Evolutionary conservation across 2,329 filamentous ascomycete species (phyloP).

Genomic region (Daldinia sp.): DNA sequence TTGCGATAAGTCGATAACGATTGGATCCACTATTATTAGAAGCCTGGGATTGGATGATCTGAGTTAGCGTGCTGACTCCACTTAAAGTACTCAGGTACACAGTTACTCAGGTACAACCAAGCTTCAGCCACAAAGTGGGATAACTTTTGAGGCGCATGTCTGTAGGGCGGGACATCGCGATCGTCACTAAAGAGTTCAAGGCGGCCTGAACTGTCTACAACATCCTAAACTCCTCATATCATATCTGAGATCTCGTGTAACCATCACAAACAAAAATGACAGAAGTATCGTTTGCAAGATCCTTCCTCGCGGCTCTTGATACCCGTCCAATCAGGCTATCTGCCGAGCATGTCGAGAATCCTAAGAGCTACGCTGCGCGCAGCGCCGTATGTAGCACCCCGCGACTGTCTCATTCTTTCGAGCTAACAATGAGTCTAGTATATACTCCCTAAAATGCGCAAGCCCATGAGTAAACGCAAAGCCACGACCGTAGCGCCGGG

Average conservation of each 20-base stretch:
- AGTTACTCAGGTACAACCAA: not conserved
- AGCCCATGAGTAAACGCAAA: constrained; percentile 59
- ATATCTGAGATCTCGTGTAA: not conserved
- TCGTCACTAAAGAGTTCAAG: constrained; percentile 26
- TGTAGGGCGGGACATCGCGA: constrained; percentile 26
- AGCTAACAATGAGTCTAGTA: constrained; percentile 58
- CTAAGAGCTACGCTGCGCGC: constrained; percentile 77
- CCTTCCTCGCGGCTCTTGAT: constrained; percentile 83
- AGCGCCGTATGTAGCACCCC: constrained; percentile 69
- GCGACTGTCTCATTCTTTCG: not conserved
- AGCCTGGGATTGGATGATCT: not conserved
- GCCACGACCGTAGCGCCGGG: constrained; percentile 57
- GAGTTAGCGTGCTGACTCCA: not conserved
- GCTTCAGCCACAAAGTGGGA: constrained; percentile 43
- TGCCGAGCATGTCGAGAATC: constrained; percentile 90
- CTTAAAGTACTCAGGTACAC: constrained; percentile 3
- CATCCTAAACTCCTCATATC: constrained; percentile 17
- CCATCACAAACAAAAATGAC: constrained; percentile 62
- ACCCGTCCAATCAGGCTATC: constrained; percentile 80
- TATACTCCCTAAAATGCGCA: constrained; percentile 74
- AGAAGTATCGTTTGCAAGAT: constrained; percentile 85
- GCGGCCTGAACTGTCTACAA: constrained; percentile 9
- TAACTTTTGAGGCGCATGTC: constrained; percentile 24
- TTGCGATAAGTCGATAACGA: constrained; percentile 44
- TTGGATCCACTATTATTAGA: constrained; percentile 5